phyloP scores from a whole-genome alignment of 768 basidiomycete species.

The Holtermanniella nyarrowii region DNA sequence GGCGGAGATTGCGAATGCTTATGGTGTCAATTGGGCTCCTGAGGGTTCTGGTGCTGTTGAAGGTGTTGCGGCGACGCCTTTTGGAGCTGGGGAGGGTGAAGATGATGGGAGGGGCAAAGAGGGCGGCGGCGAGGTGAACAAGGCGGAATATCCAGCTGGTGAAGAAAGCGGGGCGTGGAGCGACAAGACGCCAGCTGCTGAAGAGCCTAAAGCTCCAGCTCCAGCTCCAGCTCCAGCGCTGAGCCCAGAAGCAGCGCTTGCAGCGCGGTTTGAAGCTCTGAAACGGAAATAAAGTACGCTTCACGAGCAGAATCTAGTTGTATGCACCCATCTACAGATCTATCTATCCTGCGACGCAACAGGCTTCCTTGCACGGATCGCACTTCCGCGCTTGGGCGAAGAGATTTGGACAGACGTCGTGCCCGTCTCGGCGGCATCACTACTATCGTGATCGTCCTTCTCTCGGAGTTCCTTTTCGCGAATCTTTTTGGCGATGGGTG shows the following conservation, averaged over 20 bases:
- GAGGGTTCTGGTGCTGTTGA: conserved; percentile 23
- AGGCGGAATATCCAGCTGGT: conserved; percentile 18
- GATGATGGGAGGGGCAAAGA: conserved; percentile 7
- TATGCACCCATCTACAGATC: no score
- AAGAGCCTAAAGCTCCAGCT: conserved; percentile 21
- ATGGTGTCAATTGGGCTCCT: conserved; percentile 60
- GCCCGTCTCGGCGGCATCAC: no score
- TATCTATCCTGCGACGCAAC: no score
- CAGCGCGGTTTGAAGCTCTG: conserved; percentile 1
- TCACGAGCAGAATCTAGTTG: no score
- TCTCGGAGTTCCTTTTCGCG: no score
- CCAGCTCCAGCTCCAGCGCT: background rate
- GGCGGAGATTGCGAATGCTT: conserved; percentile 77
- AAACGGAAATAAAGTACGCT: conserved; percentile 4
- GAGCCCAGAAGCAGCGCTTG: background rate
- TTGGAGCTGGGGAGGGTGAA: conserved; percentile 28
- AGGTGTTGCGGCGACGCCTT: conserved; percentile 2
- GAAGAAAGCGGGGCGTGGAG: conserved; percentile 7
- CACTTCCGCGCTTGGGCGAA: no score
- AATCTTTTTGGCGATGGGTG: background rate
- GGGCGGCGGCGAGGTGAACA: conserved; percentile 4
- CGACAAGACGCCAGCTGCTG: conserved; percentile 13
- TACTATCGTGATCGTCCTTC: no score
- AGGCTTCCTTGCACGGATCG: no score
- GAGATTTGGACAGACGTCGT: no score